Evolutionary conservation across 2,329 filamentous ascomycete species (phyloP).

Genomic region (Sordariomycetes sp.): DNA sequence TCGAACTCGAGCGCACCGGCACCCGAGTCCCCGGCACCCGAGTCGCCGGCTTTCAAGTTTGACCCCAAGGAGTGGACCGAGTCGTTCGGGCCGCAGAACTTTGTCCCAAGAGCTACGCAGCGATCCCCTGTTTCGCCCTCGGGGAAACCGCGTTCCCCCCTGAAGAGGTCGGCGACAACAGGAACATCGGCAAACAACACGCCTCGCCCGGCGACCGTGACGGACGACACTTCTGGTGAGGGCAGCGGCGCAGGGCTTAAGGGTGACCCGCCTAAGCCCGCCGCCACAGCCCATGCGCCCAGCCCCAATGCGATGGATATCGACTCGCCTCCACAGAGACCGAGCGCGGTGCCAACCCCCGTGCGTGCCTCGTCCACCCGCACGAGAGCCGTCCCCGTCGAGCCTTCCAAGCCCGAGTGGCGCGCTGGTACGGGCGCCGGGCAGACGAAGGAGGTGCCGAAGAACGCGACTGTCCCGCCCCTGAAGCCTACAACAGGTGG

Average conservation of each 20-base stretch:
- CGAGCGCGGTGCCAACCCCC: background rate
- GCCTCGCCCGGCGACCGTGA: constrained; percentile 32
- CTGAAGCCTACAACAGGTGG: constrained; percentile 28
- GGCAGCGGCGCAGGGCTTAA: constrained; percentile 7
- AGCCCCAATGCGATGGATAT: constrained; percentile 57
- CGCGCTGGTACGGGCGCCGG: constrained; percentile 28
- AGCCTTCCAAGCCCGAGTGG: constrained; percentile 50
- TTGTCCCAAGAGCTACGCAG: constrained; percentile 29
- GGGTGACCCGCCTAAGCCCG: background rate
- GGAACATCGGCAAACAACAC: constrained; percentile 36
- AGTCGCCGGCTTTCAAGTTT: constrained; percentile 1
- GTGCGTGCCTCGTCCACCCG: constrained; percentile 14
- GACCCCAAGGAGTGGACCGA: constrained; percentile 42
- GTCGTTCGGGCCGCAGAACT: constrained; percentile 43
- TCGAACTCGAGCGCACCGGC: background rate
- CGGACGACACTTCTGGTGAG: constrained; percentile 32
- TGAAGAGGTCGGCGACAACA: constrained; percentile 43
- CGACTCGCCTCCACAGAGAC: constrained; percentile 33
- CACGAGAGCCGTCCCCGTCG: constrained; percentile 41
- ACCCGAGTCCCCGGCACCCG: background rate
- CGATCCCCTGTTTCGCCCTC: constrained; percentile 31
- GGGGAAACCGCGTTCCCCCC: constrained; percentile 29
- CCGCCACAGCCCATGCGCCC: constrained; percentile 14
- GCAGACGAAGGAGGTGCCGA: background rate
- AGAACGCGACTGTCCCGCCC: background rate